Evolutionary conservation across 2,329 filamentous ascomycete species (phyloP).

Genomic region (Penicillium glabrum): DNA sequence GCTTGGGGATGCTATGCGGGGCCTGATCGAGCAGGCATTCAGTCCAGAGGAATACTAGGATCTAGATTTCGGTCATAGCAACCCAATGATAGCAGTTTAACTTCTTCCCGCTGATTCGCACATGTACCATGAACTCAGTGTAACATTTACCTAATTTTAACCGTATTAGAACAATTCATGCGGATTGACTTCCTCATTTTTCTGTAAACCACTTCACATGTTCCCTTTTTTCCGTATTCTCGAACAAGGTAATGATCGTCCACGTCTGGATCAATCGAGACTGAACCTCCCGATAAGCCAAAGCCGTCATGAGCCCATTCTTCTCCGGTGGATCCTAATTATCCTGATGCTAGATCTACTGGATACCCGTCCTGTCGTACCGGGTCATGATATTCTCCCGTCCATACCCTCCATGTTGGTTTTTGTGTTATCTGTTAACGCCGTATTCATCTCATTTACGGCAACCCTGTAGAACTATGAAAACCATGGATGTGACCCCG

Average conservation of each 20-base stretch:
- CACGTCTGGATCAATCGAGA: neutral
- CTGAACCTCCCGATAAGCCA: neutral
- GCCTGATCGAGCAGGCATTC: slow-evolving; percentile 9
- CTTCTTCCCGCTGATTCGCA: neutral
- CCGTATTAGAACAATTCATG: neutral
- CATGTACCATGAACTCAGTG: neutral
- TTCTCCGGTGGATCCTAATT: neutral
- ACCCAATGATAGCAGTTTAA: neutral
- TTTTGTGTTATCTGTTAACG: neutral
- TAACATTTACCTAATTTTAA: neutral
- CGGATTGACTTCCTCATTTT: neutral
- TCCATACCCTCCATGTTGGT: neutral
- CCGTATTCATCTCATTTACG: neutral
- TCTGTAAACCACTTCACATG: neutral
- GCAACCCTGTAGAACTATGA: neutral
- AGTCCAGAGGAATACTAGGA: neutral
- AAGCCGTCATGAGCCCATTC: neutral
- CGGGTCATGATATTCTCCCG: neutral
- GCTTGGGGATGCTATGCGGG: slow-evolving; percentile 17
- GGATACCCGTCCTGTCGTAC: neutral
- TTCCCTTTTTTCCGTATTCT: neutral
- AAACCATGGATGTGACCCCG: neutral
- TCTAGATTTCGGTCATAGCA: neutral
- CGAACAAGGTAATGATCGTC: neutral
- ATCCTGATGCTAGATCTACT: neutral